phyloP scores from a whole-genome alignment of 345 rosid genomes.

The Acer yangbiense region DNA sequence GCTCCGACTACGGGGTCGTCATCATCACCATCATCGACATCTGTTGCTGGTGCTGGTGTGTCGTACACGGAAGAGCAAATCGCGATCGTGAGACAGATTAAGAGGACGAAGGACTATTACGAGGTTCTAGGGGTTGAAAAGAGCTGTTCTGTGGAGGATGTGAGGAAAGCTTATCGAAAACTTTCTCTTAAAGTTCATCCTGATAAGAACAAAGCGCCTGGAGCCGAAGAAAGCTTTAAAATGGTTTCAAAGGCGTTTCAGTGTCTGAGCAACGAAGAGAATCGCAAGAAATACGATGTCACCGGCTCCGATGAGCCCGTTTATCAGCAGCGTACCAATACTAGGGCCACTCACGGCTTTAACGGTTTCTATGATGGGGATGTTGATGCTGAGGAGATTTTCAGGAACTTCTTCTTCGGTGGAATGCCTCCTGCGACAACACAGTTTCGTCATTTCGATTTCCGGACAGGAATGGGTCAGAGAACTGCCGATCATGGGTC shows the following conservation, averaged over 20 bases:
- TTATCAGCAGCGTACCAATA: slow-evolving; percentile 46
- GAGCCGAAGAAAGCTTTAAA: slow-evolving; percentile 92
- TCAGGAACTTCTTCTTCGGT: slow-evolving; percentile 89
- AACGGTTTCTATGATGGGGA: slow-evolving; percentile 73
- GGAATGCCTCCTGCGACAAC: slow-evolving; percentile 78
- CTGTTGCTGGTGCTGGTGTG: slow-evolving; percentile 34
- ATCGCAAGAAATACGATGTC: slow-evolving; percentile 66
- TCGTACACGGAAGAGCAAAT: slow-evolving; percentile 76
- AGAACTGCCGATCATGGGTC: slow-evolving; percentile 55
- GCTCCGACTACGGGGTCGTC: slow-evolving; percentile 36
- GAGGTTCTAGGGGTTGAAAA: slow-evolving; percentile 78
- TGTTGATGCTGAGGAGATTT: slow-evolving; percentile 89
- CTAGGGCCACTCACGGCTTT: slow-evolving; percentile 45
- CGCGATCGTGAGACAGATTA: slow-evolving; percentile 68
- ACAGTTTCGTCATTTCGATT: slow-evolving; percentile 69
- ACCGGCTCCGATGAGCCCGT: slow-evolving; percentile 81
- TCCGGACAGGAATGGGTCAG: slow-evolving; percentile 65
- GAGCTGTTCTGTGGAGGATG: slow-evolving; percentile 73
- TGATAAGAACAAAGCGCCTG: slow-evolving; percentile 91
- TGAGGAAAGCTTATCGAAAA: slow-evolving; percentile 82
- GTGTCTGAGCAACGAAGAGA: slow-evolving; percentile 78
- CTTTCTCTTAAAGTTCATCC: slow-evolving; percentile 93
- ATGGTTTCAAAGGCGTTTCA: slow-evolving; percentile 88
- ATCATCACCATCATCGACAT: slow-evolving; percentile 38
- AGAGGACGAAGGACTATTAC: slow-evolving; percentile 80